Evolutionary conservation across 305 asterid genomes (phyloP).

Genomic region (Fraxinus latifolia): DNA sequence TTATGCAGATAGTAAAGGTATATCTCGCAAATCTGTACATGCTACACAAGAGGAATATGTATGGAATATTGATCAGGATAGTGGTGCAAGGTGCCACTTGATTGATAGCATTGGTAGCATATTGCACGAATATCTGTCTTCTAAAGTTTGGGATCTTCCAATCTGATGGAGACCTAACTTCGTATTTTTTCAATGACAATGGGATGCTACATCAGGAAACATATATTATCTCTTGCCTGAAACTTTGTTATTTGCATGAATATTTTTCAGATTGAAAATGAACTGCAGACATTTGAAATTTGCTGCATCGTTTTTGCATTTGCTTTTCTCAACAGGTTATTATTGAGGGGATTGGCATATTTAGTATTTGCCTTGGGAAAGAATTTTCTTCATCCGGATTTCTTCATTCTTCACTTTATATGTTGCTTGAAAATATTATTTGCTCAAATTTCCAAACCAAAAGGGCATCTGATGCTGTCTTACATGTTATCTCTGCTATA

Average conservation of each 20-base stretch:
- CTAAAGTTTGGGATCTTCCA: slow-evolving; percentile 92
- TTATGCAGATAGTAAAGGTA: slow-evolving; percentile 21
- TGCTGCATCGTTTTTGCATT: slow-evolving; percentile 6
- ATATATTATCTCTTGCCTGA: slow-evolving; percentile 25
- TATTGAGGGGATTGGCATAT: slow-evolving; percentile 83
- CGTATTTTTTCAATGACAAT: slow-evolving; percentile 68
- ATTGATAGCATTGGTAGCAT: slow-evolving; percentile 73
- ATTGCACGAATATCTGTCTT: slow-evolving; percentile 82
- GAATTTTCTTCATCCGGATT: slow-evolving; percentile 77
- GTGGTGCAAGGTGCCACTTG: slow-evolving; percentile 45
- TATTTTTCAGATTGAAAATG: slow-evolving; percentile 9
- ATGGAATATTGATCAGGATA: slow-evolving; percentile 38
- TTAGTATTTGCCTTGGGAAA: slow-evolving; percentile 63
- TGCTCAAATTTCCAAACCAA: slow-evolving; percentile 79
- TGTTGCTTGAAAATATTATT: slow-evolving; percentile 80
- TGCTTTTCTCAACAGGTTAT: slow-evolving; percentile 53
- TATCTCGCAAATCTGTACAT: slow-evolving; percentile 15
- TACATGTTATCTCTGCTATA: slow-evolving; percentile 57
- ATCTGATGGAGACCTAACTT: slow-evolving; percentile 50
- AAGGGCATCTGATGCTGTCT: slow-evolving; percentile 72
- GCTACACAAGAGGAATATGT: slow-evolving; percentile 32
- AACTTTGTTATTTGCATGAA: slow-evolving; percentile 8
- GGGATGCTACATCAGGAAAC: slow-evolving; percentile 86
- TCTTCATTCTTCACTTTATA: slow-evolving; percentile 84
- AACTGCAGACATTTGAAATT: slow-evolving; percentile 3